Evolutionary conservation across 257 asterid genomes (phyloP).

Genomic region (Scutellaria barbata): DNA sequence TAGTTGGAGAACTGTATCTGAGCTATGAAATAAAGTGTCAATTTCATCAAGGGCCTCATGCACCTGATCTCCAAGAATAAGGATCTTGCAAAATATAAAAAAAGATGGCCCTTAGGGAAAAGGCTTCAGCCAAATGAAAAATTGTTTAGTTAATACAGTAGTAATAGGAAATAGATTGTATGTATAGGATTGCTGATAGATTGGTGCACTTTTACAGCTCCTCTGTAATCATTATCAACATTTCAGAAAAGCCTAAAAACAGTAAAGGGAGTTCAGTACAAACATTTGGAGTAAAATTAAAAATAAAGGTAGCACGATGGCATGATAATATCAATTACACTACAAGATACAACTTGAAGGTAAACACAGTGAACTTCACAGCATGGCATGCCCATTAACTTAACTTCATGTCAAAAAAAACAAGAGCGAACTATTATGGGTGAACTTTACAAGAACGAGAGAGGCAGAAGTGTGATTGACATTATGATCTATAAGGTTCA

Average conservation of each 20-base stretch:
- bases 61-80: constrained; percentile 89
- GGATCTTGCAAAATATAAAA: constrained; percentile 54
- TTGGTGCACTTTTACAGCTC: constrained; percentile 1
- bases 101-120: constrained; percentile 26
- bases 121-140: constrained; percentile 20
- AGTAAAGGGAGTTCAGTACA: constrained; percentile 1
- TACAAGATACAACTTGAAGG: no score
- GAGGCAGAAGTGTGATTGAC: constrained; percentile 2
- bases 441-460: constrained; percentile 14
- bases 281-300: not conserved
- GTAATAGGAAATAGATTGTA: not conserved
- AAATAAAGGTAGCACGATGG: no score
- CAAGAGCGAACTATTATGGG: not conserved
- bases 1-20: constrained; percentile 54
- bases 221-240: constrained; percentile 3
- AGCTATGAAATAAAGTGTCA: constrained; percentile 46
- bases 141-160: not conserved
- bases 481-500: not conserved
- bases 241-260: not conserved
- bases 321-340: not conserved
- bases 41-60: constrained; percentile 75
- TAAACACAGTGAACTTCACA: not conserved
- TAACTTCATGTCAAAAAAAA: not conserved
- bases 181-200: constrained; percentile 1
- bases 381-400: no score